These are phyloP conservation scores for Rusavskia elegans DNA, from an alignment of 495 filamentous ascomycete genomes.

Conservation along the genomic window DNA sequence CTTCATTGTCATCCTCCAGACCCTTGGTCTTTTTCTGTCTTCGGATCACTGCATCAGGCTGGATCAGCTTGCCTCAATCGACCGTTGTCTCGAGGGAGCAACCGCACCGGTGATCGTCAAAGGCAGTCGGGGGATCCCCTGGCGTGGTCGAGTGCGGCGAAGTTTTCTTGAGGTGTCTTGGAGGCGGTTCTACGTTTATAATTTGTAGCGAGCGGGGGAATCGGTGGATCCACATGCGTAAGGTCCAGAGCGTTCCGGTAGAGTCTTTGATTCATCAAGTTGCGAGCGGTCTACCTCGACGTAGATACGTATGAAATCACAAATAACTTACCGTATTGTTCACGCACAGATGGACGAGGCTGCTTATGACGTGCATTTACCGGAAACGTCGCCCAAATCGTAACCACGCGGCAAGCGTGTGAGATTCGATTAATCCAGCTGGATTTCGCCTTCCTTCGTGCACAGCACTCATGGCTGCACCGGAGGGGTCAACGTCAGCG, in stretches of 20 bases:
- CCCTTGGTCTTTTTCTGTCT: background rate
- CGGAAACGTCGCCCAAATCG: background rate
- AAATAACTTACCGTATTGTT: too few species aligned
- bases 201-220: background rate
- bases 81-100: background rate
- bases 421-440: too few species aligned
- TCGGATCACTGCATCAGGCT: background rate
- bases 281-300: background rate
- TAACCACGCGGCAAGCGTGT: background rate
- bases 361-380: background rate
- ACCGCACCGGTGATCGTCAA: background rate
- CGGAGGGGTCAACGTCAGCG: background rate
- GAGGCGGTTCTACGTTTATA: background rate
- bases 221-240: background rate
- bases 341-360: too few species aligned
- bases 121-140: background rate
- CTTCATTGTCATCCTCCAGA: background rate
- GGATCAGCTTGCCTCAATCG: background rate
- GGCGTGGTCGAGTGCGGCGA: background rate
- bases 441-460: too few species aligned
- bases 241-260: constrained; percentile 6
- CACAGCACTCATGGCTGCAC: too few species aligned
- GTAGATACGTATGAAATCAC: background rate
- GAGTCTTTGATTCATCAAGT: background rate
- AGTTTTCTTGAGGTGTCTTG: background rate